These are phyloP conservation scores for Linderniella brevidens DNA, from an alignment of 257 asterid species.

Conservation along the genomic window DNA sequence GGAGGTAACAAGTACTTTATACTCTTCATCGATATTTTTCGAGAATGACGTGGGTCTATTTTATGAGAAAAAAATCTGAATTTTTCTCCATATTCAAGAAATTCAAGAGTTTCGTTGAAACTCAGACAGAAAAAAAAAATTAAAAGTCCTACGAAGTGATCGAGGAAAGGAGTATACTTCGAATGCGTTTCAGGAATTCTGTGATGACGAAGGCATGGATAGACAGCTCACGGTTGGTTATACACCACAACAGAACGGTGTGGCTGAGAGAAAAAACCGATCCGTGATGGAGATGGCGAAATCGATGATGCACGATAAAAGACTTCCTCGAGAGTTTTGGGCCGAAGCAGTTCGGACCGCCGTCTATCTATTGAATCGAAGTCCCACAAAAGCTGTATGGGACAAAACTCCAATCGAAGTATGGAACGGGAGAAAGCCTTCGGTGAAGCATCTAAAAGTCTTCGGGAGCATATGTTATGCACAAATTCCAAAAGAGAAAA, in stretches of 20 bases:
- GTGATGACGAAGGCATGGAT: neutral
- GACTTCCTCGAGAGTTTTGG: neutral
- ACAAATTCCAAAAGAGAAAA: conserved; percentile 1
- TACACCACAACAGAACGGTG: neutral
- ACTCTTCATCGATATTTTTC: conserved; percentile 2
- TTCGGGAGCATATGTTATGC: too few species aligned
- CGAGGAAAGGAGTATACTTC: neutral
- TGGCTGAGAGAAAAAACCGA: neutral
- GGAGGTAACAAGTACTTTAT: conserved; percentile 2
- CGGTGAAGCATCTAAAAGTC: neutral
- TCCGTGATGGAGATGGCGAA: neutral
- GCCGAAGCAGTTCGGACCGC: neutral
- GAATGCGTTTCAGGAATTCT: neutral
- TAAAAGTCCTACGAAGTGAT: neutral
- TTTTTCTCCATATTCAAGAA: neutral
- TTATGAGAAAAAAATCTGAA: neutral
- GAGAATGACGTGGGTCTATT: neutral
- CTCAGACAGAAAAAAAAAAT: neutral
- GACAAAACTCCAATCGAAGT: neutral
- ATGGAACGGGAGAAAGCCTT: neutral
- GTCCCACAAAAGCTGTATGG: neutral
- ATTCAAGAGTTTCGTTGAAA: neutral
- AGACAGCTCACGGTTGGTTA: neutral
- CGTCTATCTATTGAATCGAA: neutral
- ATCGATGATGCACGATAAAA: neutral